Evolutionary conservation across 208 protist genomes (phyloP).

Genomic region (Trichomonas tenax): DNA sequence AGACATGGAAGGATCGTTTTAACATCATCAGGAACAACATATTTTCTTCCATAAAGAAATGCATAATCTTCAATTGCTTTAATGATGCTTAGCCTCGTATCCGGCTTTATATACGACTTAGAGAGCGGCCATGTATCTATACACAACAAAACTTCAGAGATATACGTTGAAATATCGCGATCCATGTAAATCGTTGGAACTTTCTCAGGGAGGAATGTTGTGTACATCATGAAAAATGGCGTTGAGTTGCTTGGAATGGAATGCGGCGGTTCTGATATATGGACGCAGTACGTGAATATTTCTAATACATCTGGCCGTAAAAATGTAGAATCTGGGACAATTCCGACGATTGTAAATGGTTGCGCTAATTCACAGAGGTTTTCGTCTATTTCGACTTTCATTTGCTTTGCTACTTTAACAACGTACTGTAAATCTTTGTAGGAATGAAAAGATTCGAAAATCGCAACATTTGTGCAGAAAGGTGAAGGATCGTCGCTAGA

Average conservation of each 20-base stretch:
- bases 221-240: background rate
- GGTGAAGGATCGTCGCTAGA: background rate
- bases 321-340: background rate
- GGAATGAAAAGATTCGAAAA: background rate
- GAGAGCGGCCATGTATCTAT: background rate
- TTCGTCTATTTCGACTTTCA: background rate
- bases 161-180: background rate
- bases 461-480: background rate
- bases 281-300: background rate
- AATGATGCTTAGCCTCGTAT: background rate
- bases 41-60: background rate
- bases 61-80: background rate
- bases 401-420: background rate
- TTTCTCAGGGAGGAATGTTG: background rate
- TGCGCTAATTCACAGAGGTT: background rate
- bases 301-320: background rate
- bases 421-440: too few species aligned
- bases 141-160: background rate
- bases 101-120: background rate
- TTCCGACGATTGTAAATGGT: background rate
- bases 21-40: background rate
- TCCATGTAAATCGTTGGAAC: background rate
- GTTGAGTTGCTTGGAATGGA: background rate
- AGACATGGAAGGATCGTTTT: background rate
- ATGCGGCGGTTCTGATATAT: background rate